Evolutionary conservation across 75 land plant species (phyloP), one percentile per base, ranked within the genome.

Genomic region (Gnetum montanum): DNA sequence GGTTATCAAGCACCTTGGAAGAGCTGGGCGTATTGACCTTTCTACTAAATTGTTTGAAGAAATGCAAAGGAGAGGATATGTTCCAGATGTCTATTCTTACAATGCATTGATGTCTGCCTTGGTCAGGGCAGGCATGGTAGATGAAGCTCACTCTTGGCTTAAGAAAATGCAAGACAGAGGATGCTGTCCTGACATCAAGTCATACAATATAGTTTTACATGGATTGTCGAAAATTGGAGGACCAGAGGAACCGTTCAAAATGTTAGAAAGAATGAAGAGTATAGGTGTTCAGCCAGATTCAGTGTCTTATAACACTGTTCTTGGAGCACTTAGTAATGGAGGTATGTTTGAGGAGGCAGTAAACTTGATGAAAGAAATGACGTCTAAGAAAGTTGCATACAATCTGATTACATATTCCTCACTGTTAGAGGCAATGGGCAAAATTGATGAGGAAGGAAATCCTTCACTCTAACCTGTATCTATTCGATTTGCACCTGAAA

Each of bases 271-370:
- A 40, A 85, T 81, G 90, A 69, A 70, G 40, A 26, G 46, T 18
- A 71, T 73, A 6, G 57, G 54, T 16, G 57, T 75, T 28, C 78
- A 78, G 28, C 90, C 90, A 29, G 88, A 88, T 77, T 82, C 69
- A 30, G 89, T 88, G 20, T 82, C 98, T 3, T 83, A 86, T 34
- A 85, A 85, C 46, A 73, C 90, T 18, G 63, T 88, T 59, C 80
- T 93, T 49, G 69, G 83, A 34, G 75, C 71, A 61, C 70, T 86
- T 26, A 77, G 91, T 30, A 75, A 68, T 40, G 83, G 77, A 40
- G 91, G 91, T 15, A 76, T 71, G 79, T 76, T 84, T 64, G 88
- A 84, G 43, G 78, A 75, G 51, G 87, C 83, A 34, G 83, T 75
- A 27, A 79, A 49, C 51, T 45, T 83, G 8, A 79, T 83, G 87